Evolutionary conservation across 2,329 filamentous ascomycete species (phyloP), one percentile per base, ranked within the genome.

Genomic region (Xylaria multiplex): DNA sequence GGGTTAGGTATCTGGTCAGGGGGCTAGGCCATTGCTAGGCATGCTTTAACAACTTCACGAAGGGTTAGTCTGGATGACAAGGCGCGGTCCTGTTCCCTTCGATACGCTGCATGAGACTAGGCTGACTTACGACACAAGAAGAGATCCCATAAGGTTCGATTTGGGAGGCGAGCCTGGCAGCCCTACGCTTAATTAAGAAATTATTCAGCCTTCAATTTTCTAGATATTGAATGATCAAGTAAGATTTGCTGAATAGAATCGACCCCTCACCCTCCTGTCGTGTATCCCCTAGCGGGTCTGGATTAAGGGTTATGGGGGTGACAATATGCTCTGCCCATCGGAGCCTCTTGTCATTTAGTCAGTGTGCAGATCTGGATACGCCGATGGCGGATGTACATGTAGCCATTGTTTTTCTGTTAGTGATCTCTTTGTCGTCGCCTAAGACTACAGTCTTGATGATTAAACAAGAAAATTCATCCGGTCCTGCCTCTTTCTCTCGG

Each of bases 251-350:
- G 9, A 42, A 56, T 8, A 22, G 7, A 14, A 9, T 14, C 13
- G 13, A 14, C 14, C 9, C 2, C 14, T 14, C 13, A 14, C 37
- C 37, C 37, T 40, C 5, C 9, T 14, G 11, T 40, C 13, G 11
- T 5, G 37, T 11, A 40, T 2, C 9, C 9, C 3, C 11, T 48
- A 48, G 35, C 37, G 55, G 55, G 48, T 58, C n/a, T 8, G 27
- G 40, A 22, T 48, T 6, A 46, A 58, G 55, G 6, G 14, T 24
- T 8, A 48, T 32, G 6, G 30, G 27, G 11, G 42, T 48, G n/a
- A 58, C 55, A 13, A 58, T 57, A 14, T 48, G 55, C 42, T 58
- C 55, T 58, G 55, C 42, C 55, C 55, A 48, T 48, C 6, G 30
- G 24, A 58, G 11, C n/a, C 11, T 48, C 55, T 58, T 58, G 30